A percentile compares a stretch with the other conserved stretches of the same genome.
Conservation (phyloP, 148 eudicot species). For the Silene latifolia region DNA sequence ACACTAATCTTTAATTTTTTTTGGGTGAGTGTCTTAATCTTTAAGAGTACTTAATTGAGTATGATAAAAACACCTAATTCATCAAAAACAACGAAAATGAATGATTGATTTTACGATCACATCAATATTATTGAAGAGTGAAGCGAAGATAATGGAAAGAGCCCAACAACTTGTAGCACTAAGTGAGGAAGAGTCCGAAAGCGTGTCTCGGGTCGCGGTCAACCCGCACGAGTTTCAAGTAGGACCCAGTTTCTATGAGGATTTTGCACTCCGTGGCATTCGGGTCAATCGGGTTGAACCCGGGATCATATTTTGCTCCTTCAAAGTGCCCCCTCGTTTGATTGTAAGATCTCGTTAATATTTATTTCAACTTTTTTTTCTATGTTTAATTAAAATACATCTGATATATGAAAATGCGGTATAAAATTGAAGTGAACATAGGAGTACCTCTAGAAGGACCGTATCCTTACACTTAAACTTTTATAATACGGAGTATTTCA, state of each 20-base stretch:
- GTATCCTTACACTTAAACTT: too few relatives aligned
- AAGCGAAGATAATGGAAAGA: slow-evolving; percentile 38
- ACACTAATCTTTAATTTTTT: too few relatives aligned
- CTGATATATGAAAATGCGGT: too few relatives aligned
- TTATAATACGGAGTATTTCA: too few relatives aligned
- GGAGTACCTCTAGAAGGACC: too few relatives aligned
- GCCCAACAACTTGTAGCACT: slow-evolving; percentile 29
- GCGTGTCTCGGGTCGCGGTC: slow-evolving; percentile 38
- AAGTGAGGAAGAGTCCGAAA: slow-evolving; percentile 33
- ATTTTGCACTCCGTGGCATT: slow-evolving; percentile 52
- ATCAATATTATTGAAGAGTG: not conserved
- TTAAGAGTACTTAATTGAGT: too few relatives aligned
- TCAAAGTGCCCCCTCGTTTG: slow-evolving; percentile 66
- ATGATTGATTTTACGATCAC: too few relatives aligned
- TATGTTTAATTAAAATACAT: not conserved
- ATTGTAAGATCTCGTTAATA: slow-evolving; percentile 31
- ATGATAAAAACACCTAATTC: too few relatives aligned
- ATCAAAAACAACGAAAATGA: too few relatives aligned
- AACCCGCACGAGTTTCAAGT: slow-evolving; percentile 43
- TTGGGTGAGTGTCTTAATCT: too few relatives aligned
- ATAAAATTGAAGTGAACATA: too few relatives aligned
- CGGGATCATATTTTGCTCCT: slow-evolving; percentile 47
- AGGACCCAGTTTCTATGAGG: slow-evolving; percentile 55
- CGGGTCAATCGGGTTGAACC: slow-evolving; percentile 67
- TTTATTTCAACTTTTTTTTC: not conserved